A percentile compares a stretch with the other conserved stretches of the same genome.
phyloP scores from a whole-genome alignment of 108 stramenopile genomes.

The Thalassiosira profunda region DNA sequence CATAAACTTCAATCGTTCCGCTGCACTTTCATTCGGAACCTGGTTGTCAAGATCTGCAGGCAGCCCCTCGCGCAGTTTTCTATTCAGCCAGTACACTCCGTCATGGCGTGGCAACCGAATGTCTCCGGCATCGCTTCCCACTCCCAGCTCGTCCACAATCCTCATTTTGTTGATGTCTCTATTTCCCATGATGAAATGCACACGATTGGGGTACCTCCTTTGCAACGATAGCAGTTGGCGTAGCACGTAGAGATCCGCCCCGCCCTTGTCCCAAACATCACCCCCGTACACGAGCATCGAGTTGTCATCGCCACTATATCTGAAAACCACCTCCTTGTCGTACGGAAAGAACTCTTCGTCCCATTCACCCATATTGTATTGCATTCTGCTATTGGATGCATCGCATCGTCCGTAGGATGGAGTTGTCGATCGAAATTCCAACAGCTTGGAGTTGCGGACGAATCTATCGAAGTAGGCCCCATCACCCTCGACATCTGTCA shows the following conservation, averaged over 20 bases:
- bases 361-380: slow-evolving; percentile 9
- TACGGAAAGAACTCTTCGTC: slow-evolving; percentile 69
- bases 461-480: slow-evolving; percentile 80
- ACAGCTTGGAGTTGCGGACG: slow-evolving; percentile 73
- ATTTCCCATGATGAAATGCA: slow-evolving; percentile 89
- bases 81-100: slow-evolving; percentile 76
- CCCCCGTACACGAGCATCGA: slow-evolving; percentile 55
- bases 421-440: slow-evolving; percentile 49
- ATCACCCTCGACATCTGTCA: slow-evolving; percentile 92
- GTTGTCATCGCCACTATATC: slow-evolving; percentile 23
- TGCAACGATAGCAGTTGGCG: slow-evolving; percentile 80
- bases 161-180: slow-evolving; percentile 93
- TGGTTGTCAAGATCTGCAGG: slow-evolving; percentile 35
- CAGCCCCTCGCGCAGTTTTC: slow-evolving; percentile 55
- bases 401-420: slow-evolving; percentile 22
- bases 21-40: slow-evolving; percentile 33
- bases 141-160: slow-evolving; percentile 71
- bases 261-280: slow-evolving; percentile 91
- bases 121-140: not conserved
- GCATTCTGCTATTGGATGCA: too few species aligned
- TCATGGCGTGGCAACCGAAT: slow-evolving; percentile 52
- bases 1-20: slow-evolving; percentile 79
- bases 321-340: slow-evolving; percentile 65
- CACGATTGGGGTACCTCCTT: slow-evolving; percentile 70
- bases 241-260: slow-evolving; percentile 83